These are phyloP conservation scores for Sporobolomyces phaffii DNA, from an alignment of 768 basidiomycete genomes.

Conservation along the genomic window DNA sequence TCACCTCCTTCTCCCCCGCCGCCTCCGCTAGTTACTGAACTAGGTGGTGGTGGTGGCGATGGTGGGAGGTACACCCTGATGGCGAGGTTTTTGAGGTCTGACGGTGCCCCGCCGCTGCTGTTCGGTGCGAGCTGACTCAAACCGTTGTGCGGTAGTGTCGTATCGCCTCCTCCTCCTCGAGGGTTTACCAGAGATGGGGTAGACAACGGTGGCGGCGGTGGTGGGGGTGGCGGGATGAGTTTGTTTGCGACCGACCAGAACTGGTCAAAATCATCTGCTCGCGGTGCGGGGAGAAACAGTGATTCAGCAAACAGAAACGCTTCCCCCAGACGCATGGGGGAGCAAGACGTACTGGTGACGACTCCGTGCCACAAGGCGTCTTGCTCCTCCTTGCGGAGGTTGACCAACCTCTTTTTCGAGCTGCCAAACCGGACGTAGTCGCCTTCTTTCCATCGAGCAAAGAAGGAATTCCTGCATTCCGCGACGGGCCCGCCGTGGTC, in stretches of 20 bases:
- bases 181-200: constrained; percentile 34
- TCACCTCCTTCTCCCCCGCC: constrained; percentile 51
- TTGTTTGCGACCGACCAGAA: constrained; percentile 93
- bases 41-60: no score
- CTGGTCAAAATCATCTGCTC: constrained; percentile 84
- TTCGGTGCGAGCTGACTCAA: not conserved
- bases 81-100: constrained; percentile 66
- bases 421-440: constrained; percentile 90
- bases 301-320: no score
- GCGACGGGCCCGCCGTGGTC: no score
- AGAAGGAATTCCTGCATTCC: not conserved
- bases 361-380: constrained; percentile 97
- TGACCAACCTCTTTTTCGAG: constrained; percentile 76
- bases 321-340: not conserved
- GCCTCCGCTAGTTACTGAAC: no score
- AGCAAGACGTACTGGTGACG: constrained; percentile 69
- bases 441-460: constrained; percentile 59
- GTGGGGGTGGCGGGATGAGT: constrained; percentile 72
- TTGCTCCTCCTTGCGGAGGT: constrained; percentile 81
- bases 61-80: constrained; percentile 74
- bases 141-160: no score
- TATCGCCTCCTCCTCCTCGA: no score
- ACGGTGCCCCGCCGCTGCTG: not conserved
- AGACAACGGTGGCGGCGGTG: constrained; percentile 58
- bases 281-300: not conserved